These are phyloP conservation scores for Claviceps monticola DNA, from an alignment of 2,329 filamentous ascomycete genomes.

Conservation along the genomic window DNA sequence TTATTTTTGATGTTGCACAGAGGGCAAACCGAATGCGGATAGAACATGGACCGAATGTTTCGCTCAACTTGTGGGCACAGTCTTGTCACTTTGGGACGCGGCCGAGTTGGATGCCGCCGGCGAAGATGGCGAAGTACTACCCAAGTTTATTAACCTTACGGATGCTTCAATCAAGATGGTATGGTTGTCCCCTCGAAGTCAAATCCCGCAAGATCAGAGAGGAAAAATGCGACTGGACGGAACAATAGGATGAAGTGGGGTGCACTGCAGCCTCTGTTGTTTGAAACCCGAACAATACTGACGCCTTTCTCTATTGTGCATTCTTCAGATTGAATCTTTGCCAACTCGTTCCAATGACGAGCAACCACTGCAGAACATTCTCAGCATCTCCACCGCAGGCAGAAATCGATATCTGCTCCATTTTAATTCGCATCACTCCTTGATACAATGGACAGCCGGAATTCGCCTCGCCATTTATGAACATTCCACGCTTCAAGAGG, in stretches of 20 bases:
- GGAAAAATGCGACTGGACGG: background rate
- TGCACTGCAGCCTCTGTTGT: background rate
- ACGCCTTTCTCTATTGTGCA: background rate
- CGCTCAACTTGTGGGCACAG: conserved; percentile 87
- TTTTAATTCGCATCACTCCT: conserved; percentile 86
- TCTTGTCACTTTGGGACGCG: conserved; percentile 91
- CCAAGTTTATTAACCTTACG: conserved; percentile 90
- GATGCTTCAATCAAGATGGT: conserved; percentile 99
- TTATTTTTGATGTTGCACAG: conserved; percentile 28
- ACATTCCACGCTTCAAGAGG: conserved; percentile 83
- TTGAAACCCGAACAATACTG: background rate
- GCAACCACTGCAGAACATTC: conserved; percentile 79
- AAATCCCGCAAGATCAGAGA: background rate
- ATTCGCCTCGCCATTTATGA: conserved; percentile 93
- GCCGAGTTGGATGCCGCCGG: conserved; percentile 79
- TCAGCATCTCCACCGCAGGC: conserved; percentile 89
- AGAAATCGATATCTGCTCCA: conserved; percentile 91
- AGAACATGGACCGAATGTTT: conserved; percentile 94
- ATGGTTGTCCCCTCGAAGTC: conserved; percentile 12
- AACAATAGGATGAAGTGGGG: background rate
- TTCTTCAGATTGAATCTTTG: conserved; percentile 64
- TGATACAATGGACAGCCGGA: conserved; percentile 90
- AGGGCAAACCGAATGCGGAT: conserved; percentile 74
- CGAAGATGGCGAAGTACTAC: conserved; percentile 70
- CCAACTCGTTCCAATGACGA: conserved; percentile 66